Percentiles rank a stretch among this genome's conserved stretches.
Conservation (phyloP, 106 monocot species). For the Dendrobium officinale region DNA sequence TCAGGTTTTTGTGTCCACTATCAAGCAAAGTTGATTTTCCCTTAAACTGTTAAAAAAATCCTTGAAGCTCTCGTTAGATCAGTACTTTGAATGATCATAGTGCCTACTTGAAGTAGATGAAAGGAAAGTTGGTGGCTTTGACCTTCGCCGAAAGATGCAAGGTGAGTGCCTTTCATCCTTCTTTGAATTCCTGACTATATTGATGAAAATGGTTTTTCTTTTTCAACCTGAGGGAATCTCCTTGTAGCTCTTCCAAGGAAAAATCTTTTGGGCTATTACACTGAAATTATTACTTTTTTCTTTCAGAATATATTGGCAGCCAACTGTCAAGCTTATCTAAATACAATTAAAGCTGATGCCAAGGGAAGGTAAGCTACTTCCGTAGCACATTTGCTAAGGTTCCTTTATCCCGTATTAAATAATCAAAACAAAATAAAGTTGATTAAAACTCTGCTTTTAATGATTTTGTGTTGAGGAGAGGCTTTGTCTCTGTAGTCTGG, state of each 20-base stretch:
- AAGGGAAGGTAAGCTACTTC: slow-evolving; percentile 46
- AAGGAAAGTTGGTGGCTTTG: slow-evolving; percentile 20
- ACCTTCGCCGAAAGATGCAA: slow-evolving; percentile 40
- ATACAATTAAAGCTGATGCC: slow-evolving; percentile 43
- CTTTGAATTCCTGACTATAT: neutral
- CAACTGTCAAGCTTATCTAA: slow-evolving; percentile 41
- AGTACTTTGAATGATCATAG: slow-evolving; percentile 20
- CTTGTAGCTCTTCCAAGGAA: neutral
- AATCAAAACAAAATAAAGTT: neutral
- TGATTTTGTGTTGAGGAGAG: neutral
- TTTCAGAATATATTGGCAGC: slow-evolving; percentile 66
- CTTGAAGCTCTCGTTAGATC: neutral
- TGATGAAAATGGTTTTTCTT: neutral
- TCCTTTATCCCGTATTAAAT: neutral
- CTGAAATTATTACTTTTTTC: neutral
- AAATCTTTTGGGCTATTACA: neutral
- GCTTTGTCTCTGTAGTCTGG: neutral
- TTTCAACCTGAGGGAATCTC: neutral
- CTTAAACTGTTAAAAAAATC: neutral
- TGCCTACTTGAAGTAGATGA: slow-evolving; percentile 21
- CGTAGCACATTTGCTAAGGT: neutral
- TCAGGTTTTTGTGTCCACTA: neutral
- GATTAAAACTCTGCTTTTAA: neutral
- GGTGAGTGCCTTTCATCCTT: slow-evolving; percentile 8
- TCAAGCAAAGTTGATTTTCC: neutral